These are phyloP conservation scores for Pseudoscleropodium purum DNA, from an alignment of 225 moss, liverwort and hornwort genomes.

Conservation along the genomic window DNA sequence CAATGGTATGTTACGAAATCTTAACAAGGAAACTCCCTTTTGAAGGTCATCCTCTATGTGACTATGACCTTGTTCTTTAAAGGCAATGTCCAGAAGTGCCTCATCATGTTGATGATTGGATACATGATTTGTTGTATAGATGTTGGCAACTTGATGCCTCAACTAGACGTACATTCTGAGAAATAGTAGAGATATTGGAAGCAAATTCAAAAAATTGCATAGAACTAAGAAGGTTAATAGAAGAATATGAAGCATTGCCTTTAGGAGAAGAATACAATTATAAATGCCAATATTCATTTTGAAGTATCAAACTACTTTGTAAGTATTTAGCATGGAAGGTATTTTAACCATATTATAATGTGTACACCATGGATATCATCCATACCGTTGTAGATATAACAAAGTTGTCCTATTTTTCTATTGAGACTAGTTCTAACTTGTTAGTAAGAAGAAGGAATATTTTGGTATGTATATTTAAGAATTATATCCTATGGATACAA, in stretches of 20 bases:
- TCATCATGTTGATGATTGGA: neutral
- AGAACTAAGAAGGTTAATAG: neutral
- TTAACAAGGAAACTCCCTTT: neutral
- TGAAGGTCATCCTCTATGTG: neutral
- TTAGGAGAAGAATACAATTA: fast-evolving
- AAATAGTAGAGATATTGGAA: neutral
- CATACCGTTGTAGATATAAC: neutral
- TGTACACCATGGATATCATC: neutral
- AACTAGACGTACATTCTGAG: neutral
- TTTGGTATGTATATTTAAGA: neutral
- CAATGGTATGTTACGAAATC: neutral
- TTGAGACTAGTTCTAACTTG: neutral
- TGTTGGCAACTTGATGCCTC: neutral
- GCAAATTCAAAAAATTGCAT: neutral
- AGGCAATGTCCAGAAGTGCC: neutral
- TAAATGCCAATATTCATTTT: neutral
- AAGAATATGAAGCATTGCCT: neutral
- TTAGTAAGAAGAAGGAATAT: neutral
- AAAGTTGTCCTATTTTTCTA: neutral
- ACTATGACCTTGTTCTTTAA: neutral
- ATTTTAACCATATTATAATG: neutral
- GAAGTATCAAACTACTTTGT: neutral
- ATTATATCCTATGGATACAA: neutral
- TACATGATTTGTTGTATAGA: neutral
- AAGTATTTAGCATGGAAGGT: neutral